Conservation (phyloP, 1,284 basidiomycete species). For the Phellopilus nigrolimitatus region DNA sequence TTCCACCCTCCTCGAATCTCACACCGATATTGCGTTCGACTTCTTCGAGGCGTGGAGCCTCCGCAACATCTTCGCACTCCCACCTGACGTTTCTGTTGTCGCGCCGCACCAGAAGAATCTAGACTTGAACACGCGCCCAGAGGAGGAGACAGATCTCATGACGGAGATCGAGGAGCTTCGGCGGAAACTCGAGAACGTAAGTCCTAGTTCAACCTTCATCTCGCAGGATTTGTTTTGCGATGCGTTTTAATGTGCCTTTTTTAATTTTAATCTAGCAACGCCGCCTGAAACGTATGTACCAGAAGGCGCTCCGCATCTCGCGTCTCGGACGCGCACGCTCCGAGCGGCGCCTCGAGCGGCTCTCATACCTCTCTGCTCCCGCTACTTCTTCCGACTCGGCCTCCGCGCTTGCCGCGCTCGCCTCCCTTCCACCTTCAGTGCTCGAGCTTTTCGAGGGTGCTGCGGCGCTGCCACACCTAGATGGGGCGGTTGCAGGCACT, state of each 20-base stretch:
- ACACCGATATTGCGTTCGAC: conserved; percentile 76
- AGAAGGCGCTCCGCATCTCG: conserved; percentile 44
- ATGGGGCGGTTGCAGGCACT: conserved; percentile 36
- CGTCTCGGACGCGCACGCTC: conserved; percentile 39
- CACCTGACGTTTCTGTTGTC: conserved; percentile 58
- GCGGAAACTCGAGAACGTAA: conserved; percentile 53
- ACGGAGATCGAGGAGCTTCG: conserved; percentile 59
- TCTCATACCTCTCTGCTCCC: conserved; percentile 40
- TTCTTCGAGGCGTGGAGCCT: conserved; percentile 77
- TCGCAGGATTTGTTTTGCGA: conserved; percentile 3
- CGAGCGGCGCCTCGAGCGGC: conserved; percentile 37
- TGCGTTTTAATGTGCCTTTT: background rate
- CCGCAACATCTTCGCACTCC: conserved; percentile 70
- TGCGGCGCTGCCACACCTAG: conserved; percentile 47
- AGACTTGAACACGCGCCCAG: conserved; percentile 44
- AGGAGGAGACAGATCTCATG: conserved; percentile 52
- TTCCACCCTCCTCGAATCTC: conserved; percentile 70
- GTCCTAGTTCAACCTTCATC: conserved; percentile 25
- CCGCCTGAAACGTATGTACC: conserved; percentile 48
- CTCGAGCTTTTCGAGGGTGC: conserved; percentile 41
- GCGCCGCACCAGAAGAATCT: conserved; percentile 62
- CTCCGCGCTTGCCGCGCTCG: conserved; percentile 27
- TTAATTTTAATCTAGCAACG: conserved; percentile 47
- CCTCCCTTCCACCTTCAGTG: conserved; percentile 35
- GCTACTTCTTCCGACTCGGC: conserved; percentile 26